Conservation (phyloP, 2,329 filamentous ascomycete genomes). For the Aureobasidium sp. region DNA sequence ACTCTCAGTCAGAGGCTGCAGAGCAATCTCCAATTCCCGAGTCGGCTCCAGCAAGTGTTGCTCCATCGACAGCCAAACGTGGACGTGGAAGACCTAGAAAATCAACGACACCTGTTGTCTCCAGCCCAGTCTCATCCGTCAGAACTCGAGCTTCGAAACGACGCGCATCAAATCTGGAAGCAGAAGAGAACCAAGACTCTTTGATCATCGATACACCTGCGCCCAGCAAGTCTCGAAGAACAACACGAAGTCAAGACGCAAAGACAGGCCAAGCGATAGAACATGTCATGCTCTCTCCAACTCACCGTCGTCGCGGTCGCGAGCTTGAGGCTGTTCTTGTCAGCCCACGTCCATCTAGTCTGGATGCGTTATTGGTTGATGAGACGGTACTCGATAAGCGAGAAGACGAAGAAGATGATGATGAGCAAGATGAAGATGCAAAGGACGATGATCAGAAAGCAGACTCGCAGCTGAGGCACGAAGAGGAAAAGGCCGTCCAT, state of each 20-base stretch:
- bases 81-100: constrained; percentile 21
- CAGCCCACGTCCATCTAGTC: background rate
- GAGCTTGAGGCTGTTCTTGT: background rate
- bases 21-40: background rate
- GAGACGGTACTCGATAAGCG: background rate
- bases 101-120: constrained; percentile 14
- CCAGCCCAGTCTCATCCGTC: constrained; percentile 6
- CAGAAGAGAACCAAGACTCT: constrained; percentile 10
- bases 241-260: constrained; percentile 15
- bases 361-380: background rate
- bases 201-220: constrained; percentile 17
- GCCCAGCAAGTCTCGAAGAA: constrained; percentile 19
- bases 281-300: background rate
- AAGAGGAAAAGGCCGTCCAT: constrained; percentile 1
- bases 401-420: background rate
- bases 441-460: background rate
- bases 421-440: background rate
- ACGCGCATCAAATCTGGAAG: constrained; percentile 18
- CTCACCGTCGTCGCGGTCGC: background rate
- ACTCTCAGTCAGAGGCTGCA: background rate
- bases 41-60: constrained; percentile 2
- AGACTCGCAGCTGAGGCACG: constrained; percentile 10
- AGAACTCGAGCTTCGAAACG: constrained; percentile 19
- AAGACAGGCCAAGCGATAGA: background rate
- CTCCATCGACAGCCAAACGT: constrained; percentile 15